Evolutionary conservation across 805 yeast species (phyloP).

Genomic region (Alloascoidea hylecoeti): DNA sequence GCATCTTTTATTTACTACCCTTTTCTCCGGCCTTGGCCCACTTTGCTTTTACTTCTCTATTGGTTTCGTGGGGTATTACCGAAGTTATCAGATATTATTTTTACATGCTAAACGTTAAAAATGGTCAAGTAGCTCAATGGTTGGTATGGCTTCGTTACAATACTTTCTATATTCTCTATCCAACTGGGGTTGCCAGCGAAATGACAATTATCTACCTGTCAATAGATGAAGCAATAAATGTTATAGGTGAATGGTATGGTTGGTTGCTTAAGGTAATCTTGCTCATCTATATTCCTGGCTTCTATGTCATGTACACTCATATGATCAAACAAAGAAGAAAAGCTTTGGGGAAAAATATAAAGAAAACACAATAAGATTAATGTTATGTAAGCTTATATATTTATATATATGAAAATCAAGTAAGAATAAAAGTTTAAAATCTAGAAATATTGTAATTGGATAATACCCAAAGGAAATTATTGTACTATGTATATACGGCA

Average conservation of each 20-base stretch:
- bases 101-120: constrained; percentile 56
- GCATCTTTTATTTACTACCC: constrained; percentile 69
- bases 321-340: constrained; percentile 83
- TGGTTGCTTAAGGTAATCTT: constrained; percentile 41
- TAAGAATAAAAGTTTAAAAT: too few species aligned
- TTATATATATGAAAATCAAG: too few species aligned
- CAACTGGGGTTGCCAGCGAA: constrained; percentile 87
- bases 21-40: constrained; percentile 44
- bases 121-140: constrained; percentile 37
- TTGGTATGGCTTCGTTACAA: constrained; percentile 72
- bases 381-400: too few species aligned
- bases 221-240: constrained; percentile 44
- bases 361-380: too few species aligned
- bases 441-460: too few species aligned
- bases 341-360: constrained; percentile 27
- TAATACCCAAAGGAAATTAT: too few species aligned
- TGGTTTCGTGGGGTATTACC: constrained; percentile 86
- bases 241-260: constrained; percentile 36
- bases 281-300: constrained; percentile 71
- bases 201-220: constrained; percentile 55
- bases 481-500: too few species aligned
- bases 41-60: constrained; percentile 47
- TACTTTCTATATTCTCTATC: constrained; percentile 71
- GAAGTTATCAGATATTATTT: constrained; percentile 82
- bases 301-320: constrained; percentile 71